Evolutionary conservation across 164 flowering plant genomes (phyloP), one percentile per base, ranked within the genome.

Genomic region (Echeveria elegans): DNA sequence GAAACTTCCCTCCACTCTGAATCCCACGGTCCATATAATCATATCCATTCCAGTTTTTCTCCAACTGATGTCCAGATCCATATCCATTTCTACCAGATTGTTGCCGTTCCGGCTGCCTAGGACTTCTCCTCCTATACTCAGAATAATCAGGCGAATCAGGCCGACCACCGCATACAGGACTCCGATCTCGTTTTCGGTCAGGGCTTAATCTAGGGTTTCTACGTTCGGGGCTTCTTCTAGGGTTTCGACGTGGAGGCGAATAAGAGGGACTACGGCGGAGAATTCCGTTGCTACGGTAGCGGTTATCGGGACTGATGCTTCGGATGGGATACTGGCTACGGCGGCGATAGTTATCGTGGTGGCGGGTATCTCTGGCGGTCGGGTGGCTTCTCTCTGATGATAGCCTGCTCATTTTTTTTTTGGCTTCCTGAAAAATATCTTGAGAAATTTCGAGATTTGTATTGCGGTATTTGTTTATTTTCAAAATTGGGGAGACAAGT

Each of bases 211-310:
- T n/a, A n/a, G n/a, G n/a, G n/a, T n/a, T n/a, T n/a, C n/a, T n/a
- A 2, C 62, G 63, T 19, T 67, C 69, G 45, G 76, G 74, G 61
- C 71, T 76, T 34, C 63, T 61, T 41, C 76, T 74, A 76, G 72
- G 78, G 77, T 75, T 68, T 43, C 68, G 14, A 32, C 66, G 66
- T 29, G 61, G 71, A 23, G 68, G 68, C 1, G 81, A 74, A 45
- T 71, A 58, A 2, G 70, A 31, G 18, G 80, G 65, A 26, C 65
- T 60, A 26, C 34, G 48, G 32, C 71, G 71, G 38, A 41, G 68
- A 70, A 72, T 71, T 2, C 70, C 58, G 11, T 66, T 69, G 16
- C 43, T 66, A 63, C 34, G 40, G 31, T 64, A 14, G 43, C 70
- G 63, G 12, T 41, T 45, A 5, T 31, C 3, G 11, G 72, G 80